Evolutionary conservation across 768 basidiomycete genomes (phyloP).

Genomic region (Brasilioporus rufonigricans): DNA sequence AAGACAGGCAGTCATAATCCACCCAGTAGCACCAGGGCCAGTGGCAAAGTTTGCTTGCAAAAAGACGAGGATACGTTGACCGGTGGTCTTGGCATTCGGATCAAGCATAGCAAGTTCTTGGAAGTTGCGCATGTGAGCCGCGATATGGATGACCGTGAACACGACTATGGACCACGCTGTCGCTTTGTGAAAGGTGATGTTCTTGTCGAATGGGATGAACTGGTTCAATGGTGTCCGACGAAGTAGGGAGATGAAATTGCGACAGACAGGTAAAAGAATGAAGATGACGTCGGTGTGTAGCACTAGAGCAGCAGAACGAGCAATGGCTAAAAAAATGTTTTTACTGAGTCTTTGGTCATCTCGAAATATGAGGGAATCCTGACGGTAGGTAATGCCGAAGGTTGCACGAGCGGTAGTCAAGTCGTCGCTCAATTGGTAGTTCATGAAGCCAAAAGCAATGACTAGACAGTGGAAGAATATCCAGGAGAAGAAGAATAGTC

Average conservation of each 20-base stretch:
- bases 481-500: slow-evolving; percentile 79
- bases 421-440: slow-evolving; percentile 83
- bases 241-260: slow-evolving; percentile 89
- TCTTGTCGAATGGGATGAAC: slow-evolving; percentile 92
- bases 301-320: slow-evolving; percentile 84
- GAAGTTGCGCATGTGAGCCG: slow-evolving; percentile 88
- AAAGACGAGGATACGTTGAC: slow-evolving; percentile 65
- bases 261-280: slow-evolving; percentile 93
- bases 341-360: not conserved
- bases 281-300: slow-evolving; percentile 90
- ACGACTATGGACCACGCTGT: slow-evolving; percentile 89
- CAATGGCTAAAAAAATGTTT: slow-evolving; percentile 55
- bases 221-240: slow-evolving; percentile 83
- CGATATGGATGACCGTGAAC: slow-evolving; percentile 71
- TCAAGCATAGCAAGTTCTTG: slow-evolving; percentile 58
- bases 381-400: slow-evolving; percentile 81
- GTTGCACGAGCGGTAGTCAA: slow-evolving; percentile 56
- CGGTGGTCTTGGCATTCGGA: slow-evolving; percentile 49
- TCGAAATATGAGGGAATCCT: slow-evolving; percentile 22
- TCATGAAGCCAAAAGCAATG: slow-evolving; percentile 68
- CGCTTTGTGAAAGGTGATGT: slow-evolving; percentile 86
- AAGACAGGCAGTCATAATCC: slow-evolving; percentile 80
- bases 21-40: slow-evolving; percentile 80
- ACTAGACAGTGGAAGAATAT: slow-evolving; percentile 80
- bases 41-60: slow-evolving; percentile 76